Conservation (phyloP, 495 filamentous ascomycete genomes). For the Oidiodendron maius region DNA sequence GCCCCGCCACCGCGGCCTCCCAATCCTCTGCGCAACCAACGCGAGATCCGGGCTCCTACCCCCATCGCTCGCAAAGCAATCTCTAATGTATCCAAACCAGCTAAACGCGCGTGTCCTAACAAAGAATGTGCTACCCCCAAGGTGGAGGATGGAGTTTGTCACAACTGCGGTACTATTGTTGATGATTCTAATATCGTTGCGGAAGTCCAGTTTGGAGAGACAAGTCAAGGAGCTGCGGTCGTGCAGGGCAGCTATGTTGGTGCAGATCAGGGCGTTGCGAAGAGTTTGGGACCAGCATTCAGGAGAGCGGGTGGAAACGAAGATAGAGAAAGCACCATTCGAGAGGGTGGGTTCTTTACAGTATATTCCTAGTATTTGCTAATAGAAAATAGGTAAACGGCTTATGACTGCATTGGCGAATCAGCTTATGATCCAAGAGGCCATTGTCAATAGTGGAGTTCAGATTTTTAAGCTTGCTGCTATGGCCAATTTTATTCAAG, state of each 20-base stretch:
- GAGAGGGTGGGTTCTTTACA: conserved; percentile 42
- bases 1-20: background rate
- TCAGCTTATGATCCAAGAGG: conserved; percentile 50
- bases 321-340: conserved; percentile 63
- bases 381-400: conserved; percentile 25
- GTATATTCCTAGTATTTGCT: background rate
- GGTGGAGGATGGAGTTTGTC: conserved; percentile 59
- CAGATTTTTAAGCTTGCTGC: conserved; percentile 75
- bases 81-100: conserved; percentile 7
- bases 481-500: conserved; percentile 77
- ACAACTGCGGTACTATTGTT: conserved; percentile 75
- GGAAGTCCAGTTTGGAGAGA: conserved; percentile 86
- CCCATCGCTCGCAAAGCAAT: conserved; percentile 7
- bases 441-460: conserved; percentile 54
- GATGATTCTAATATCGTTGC: conserved; percentile 82
- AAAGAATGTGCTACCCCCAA: conserved; percentile 30
- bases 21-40: conserved; percentile 12
- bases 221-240: conserved; percentile 74
- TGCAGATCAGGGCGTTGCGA: conserved; percentile 61
- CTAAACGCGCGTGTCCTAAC: conserved; percentile 27
- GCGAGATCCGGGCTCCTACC: conserved; percentile 14
- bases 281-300: conserved; percentile 44
- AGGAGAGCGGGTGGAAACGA: conserved; percentile 40
- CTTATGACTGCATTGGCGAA: conserved; percentile 38
- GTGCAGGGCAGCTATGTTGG: conserved; percentile 85